Evolutionary conservation across 768 basidiomycete species (phyloP).

Genomic region (Scleroderma citrinum): DNA sequence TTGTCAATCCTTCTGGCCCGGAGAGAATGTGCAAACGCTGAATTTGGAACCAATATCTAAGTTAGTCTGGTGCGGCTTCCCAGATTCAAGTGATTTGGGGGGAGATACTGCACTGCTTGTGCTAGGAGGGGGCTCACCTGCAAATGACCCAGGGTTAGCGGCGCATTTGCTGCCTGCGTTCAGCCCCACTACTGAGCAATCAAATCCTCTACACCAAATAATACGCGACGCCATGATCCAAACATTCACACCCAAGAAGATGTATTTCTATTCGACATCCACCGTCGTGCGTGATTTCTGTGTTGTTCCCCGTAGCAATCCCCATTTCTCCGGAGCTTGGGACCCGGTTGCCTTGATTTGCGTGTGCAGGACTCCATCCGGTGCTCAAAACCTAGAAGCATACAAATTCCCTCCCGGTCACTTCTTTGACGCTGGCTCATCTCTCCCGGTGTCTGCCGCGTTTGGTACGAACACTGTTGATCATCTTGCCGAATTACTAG

Average conservation of each 20-base stretch:
- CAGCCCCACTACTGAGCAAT: slow-evolving; percentile 34
- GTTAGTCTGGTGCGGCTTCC: slow-evolving; percentile 76
- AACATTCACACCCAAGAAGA: slow-evolving; percentile 44
- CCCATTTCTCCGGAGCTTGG: slow-evolving; percentile 60
- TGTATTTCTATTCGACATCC: slow-evolving; percentile 52
- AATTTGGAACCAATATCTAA: slow-evolving; percentile 78
- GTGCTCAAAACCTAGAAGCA: slow-evolving; percentile 50
- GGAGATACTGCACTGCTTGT: slow-evolving; percentile 71
- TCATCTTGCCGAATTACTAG: neutral
- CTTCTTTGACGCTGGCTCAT: slow-evolving; percentile 7
- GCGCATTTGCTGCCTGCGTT: slow-evolving; percentile 65
- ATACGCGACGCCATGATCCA: slow-evolving; percentile 60
- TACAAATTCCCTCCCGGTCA: slow-evolving; percentile 67
- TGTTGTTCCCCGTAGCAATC: slow-evolving; percentile 61
- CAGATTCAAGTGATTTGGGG: slow-evolving; percentile 58
- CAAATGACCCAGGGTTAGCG: slow-evolving; percentile 56
- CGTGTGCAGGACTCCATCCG: slow-evolving; percentile 45
- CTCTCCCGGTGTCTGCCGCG: neutral
- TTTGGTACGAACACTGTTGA: neutral
- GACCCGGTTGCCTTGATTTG: slow-evolving; percentile 68
- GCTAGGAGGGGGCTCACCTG: slow-evolving; percentile 64
- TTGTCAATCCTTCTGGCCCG: slow-evolving; percentile 28
- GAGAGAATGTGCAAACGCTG: slow-evolving; percentile 10
- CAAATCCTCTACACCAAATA: slow-evolving; percentile 27
- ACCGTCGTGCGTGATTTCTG: slow-evolving; percentile 73